phyloP scores from a whole-genome alignment of 139 green algal genomes.

The Raphidocelis subcapitata region DNA sequence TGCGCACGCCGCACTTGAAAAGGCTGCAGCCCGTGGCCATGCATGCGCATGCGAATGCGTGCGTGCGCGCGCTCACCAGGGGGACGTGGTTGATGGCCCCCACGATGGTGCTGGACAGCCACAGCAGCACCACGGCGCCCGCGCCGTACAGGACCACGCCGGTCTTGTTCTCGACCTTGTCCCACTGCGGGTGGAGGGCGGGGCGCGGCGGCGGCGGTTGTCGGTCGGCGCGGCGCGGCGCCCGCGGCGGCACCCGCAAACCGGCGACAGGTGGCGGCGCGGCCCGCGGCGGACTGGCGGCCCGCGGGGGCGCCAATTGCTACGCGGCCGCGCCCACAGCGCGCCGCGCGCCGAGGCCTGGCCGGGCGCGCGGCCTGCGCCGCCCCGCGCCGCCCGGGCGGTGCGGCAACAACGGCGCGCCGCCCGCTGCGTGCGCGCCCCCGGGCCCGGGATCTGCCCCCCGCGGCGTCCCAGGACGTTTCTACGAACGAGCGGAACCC shows the following conservation, averaged over 20 bases:
- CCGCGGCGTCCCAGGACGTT: too few species aligned
- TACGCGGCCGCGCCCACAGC: too few species aligned
- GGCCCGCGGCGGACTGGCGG: too few species aligned
- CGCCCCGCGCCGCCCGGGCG: too few species aligned
- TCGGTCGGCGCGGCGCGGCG: background rate
- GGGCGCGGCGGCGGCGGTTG: background rate
- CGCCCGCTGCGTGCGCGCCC: slow-evolving; percentile 4
- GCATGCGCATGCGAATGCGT: too few species aligned
- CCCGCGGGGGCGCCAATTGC: too few species aligned
- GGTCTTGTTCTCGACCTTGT: slow-evolving; percentile 89
- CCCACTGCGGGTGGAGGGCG: slow-evolving; percentile 74
- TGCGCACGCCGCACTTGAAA: too few species aligned
- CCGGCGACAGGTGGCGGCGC: background rate
- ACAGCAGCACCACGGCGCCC: slow-evolving; percentile 84
- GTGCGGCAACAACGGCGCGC: background rate
- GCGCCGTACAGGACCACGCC: slow-evolving; percentile 81
- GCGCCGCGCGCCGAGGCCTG: too few species aligned
- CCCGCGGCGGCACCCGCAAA: background rate
- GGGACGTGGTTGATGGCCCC: slow-evolving; percentile 90
- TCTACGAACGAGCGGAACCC: too few species aligned
- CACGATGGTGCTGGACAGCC: slow-evolving; percentile 88
- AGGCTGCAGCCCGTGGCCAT: too few species aligned
- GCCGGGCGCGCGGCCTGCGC: too few species aligned
- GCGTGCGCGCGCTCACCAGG: slow-evolving; percentile 70
- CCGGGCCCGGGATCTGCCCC: background rate